phyloP scores from a whole-genome alignment of 2,329 filamentous ascomycete species.

The Aspergillus tanneri region DNA sequence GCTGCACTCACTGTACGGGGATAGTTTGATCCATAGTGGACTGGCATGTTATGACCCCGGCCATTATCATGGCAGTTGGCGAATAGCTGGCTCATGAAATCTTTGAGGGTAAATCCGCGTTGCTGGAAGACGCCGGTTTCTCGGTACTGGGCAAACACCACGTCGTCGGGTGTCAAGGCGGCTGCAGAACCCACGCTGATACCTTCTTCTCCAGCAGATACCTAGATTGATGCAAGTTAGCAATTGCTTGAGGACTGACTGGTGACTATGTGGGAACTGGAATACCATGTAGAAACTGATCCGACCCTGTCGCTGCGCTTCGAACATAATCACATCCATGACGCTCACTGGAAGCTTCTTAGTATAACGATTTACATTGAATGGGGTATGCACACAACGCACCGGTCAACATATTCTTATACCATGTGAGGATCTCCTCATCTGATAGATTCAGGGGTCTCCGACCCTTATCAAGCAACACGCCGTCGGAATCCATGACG shows the following conservation, averaged over 20 bases:
- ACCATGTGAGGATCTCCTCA: constrained; percentile 60
- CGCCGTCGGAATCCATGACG: constrained; percentile 83
- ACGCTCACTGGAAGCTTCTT: constrained; percentile 58
- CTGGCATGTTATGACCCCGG: constrained; percentile 89
- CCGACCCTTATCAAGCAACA: constrained; percentile 72
- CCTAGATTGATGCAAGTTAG: constrained; percentile 34
- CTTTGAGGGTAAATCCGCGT: constrained; percentile 77
- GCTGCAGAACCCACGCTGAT: constrained; percentile 87
- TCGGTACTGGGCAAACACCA: constrained; percentile 91
- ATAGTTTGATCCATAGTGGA: constrained; percentile 85
- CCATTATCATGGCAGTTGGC: constrained; percentile 79
- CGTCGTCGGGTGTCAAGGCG: constrained; percentile 77
- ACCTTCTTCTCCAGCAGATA: constrained; percentile 88
- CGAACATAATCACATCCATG: constrained; percentile 98
- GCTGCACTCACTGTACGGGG: constrained; percentile 72
- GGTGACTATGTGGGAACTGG: background rate
- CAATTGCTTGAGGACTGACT: background rate
- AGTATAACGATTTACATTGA: background rate
- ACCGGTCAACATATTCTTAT: constrained; percentile 64
- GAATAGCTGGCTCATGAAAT: constrained; percentile 97
- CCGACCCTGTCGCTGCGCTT: constrained; percentile 91
- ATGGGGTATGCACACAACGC: constrained; percentile 14
- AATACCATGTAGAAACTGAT: constrained; percentile 93
- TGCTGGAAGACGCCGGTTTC: constrained; percentile 90
- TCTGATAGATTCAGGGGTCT: constrained; percentile 64